phyloP scores from a whole-genome alignment of 306 rosid genomes.

The Rosa persica region DNA sequence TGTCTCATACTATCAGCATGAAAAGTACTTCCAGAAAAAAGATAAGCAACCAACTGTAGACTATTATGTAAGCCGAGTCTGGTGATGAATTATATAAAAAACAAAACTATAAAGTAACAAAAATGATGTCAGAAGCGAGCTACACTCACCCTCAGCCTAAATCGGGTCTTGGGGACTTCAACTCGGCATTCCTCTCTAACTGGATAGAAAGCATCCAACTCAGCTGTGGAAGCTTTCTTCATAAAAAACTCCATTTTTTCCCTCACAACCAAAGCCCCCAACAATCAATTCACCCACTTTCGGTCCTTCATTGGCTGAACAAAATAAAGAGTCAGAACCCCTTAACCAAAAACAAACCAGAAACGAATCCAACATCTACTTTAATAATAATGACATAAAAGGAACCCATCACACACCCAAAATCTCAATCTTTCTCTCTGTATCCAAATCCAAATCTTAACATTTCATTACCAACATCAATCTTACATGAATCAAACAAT shows the following conservation, averaged over 20 bases:
- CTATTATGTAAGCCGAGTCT: neutral
- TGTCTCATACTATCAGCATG: neutral
- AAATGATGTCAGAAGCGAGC: slow-evolving; percentile 13
- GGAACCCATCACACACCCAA: neutral
- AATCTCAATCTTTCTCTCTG: neutral
- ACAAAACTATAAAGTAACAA: neutral
- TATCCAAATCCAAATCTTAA: neutral
- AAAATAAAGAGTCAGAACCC: slow-evolving; percentile 4
- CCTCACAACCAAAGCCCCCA: slow-evolving; percentile 26
- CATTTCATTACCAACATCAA: neutral
- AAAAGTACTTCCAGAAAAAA: neutral
- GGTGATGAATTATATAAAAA: neutral
- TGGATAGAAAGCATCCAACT: slow-evolving; percentile 50
- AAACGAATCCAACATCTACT: neutral
- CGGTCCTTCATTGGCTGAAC: neutral
- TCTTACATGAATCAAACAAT: neutral
- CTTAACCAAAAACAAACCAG: slow-evolving; percentile 23
- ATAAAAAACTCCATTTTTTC: slow-evolving; percentile 28
- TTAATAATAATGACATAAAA: too few species aligned
- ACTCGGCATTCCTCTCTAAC: slow-evolving; percentile 45
- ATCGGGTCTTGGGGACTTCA: slow-evolving; percentile 59
- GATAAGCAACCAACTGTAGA: neutral
- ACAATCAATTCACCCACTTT: slow-evolving; percentile 19
- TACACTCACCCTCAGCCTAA: slow-evolving; percentile 77
- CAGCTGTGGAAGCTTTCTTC: slow-evolving; percentile 39